Evolutionary conservation across 2,329 filamentous ascomycete genomes (phyloP), one percentile per base, ranked within the genome.

Genomic region (Aspergillus spinulosporus): DNA sequence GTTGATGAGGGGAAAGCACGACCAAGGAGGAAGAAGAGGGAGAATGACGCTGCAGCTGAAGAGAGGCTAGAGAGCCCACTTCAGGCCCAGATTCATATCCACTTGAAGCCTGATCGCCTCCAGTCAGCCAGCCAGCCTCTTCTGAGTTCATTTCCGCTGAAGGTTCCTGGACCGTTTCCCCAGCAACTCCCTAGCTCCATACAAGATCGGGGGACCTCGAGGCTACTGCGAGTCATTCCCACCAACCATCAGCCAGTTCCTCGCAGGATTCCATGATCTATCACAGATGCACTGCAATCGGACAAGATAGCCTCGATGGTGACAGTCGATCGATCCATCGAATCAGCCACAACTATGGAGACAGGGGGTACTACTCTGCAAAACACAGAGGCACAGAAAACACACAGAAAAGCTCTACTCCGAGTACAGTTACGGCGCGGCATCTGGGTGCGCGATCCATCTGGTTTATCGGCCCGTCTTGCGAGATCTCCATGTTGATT

Each of bases 141-240:
- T 40, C 51, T 51, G 21, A 21, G 21, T 21, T 21, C 21, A 21
- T 40, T 46, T 57, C 54, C 51, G 37, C 15, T 26, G 21, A 21
- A 21, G 21, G n/a, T 39, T 8, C 34, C 45, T 57, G 49, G 40
- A 56, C 40, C 44, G 62, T 65, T 65, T 53, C 62, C 61, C 57
- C 44, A 54, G 59, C 56, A 65, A 65, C 63, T 65, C 59, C 63
- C 63, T 62, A 42, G 11, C 45, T 47, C 45, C 45, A 34, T 36
- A n/a, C 44, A 28, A 32, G 44, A 46, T 46, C 44, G 44, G 15
- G 44, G 36, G n/a, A 49, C 8, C 26, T 4, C 39, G 26, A 42
- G 29, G 36, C 21, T 21, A 21, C 43, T 60, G 58, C 57, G 52
- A 52, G 57, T 57, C 53, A 59, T 59, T 32, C 49, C 54, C 51